A percentile compares a stretch with the other conserved stretches of the same genome.
phyloP scores from a whole-genome alignment of 345 rosid genomes.

The Nephelium lappaceum region DNA sequence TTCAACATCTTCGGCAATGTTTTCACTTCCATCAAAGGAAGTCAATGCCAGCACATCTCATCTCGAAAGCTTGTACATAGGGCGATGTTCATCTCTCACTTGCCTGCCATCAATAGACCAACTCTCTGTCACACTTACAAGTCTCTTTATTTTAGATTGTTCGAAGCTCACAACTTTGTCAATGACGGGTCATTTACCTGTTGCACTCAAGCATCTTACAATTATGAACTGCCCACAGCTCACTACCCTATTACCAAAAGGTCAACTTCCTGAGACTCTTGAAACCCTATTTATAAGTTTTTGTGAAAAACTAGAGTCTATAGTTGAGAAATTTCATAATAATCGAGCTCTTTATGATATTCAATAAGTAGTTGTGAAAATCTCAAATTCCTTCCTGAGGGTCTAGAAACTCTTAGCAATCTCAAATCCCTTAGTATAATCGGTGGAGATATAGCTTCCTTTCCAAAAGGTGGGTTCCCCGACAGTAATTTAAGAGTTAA shows the following conservation, averaged over 20 bases:
- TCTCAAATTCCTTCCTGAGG: neutral
- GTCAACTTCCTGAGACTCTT: neutral
- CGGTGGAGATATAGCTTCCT: neutral
- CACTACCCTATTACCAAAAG: neutral
- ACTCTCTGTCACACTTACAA: neutral
- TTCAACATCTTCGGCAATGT: neutral
- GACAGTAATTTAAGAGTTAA: neutral
- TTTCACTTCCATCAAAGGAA: neutral
- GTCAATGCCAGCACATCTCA: no score
- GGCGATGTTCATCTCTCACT: neutral
- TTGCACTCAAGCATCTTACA: neutral
- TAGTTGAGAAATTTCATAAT: neutral
- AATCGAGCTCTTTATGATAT: neutral
- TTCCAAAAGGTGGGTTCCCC: neutral
- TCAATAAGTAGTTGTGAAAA: neutral
- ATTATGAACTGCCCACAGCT: neutral
- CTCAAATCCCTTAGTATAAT: neutral
- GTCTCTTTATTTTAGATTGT: neutral
- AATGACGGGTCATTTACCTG: neutral
- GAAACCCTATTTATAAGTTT: fast-evolving
- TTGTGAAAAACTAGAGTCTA: neutral
- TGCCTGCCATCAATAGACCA: neutral
- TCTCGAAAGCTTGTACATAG: neutral
- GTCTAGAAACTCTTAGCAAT: neutral
- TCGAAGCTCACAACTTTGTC: neutral